A percentile compares a stretch with the other conserved stretches of the same genome.
These are phyloP conservation scores for Dryas octopetala DNA, from an alignment of 306 rosid genomes.

Conservation along the genomic window DNA sequence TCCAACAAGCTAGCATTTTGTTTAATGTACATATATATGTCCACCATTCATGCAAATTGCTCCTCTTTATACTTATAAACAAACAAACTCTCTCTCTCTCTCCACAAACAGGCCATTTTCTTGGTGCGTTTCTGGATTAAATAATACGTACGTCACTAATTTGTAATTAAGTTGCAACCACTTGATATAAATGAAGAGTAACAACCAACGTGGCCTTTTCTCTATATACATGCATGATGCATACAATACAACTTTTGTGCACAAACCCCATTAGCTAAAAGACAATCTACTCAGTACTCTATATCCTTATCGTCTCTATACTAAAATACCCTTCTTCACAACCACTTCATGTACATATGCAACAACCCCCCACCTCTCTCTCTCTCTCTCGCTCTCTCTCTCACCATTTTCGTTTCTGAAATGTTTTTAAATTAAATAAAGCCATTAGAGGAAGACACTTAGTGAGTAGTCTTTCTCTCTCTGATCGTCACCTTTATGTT, in stretches of 20 bases:
- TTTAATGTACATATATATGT: not conserved
- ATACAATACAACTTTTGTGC: constrained; percentile 13
- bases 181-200: constrained; percentile 41
- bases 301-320: constrained; percentile 14
- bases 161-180: constrained; percentile 19
- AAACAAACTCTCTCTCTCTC: not conserved
- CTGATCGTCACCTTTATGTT: not conserved
- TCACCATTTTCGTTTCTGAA: not conserved
- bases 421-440: not conserved
- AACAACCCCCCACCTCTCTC: constrained; percentile 15
- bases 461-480: not conserved
- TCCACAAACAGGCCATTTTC: constrained; percentile 5
- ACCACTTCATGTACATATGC: constrained; percentile 29
- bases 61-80: not conserved
- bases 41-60: constrained; percentile 15
- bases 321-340: constrained; percentile 27
- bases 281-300: constrained; percentile 24
- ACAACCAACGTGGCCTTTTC: constrained; percentile 21
- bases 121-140: constrained; percentile 25
- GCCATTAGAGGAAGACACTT: not conserved
- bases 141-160: constrained; percentile 1
- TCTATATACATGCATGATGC: constrained; percentile 4
- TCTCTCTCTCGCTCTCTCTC: not conserved
- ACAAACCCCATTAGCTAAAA: constrained; percentile 18
- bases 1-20: no score